Evolutionary conservation across 257 asterid species (phyloP).

Genomic region (Salvia hispanica): DNA sequence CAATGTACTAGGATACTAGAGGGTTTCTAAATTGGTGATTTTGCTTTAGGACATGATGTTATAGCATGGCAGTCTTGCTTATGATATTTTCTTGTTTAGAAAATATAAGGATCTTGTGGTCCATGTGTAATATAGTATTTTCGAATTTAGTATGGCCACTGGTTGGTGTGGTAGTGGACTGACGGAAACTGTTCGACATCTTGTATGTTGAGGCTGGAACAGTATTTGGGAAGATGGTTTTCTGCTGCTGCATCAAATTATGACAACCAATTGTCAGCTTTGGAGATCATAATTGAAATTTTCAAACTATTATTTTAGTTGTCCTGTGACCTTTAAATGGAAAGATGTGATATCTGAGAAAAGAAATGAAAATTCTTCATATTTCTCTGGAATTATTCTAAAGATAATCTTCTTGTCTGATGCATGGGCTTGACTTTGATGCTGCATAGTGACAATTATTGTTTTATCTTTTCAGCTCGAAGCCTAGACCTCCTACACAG

Average conservation of each 20-base stretch:
- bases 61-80: not conserved
- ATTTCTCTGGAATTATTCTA: not conserved
- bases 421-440: slow-evolving; percentile 5
- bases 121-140: not conserved
- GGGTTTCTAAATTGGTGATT: not conserved
- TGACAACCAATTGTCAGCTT: not conserved
- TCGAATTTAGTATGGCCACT: not conserved
- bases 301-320: not conserved
- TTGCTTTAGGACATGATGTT: not conserved
- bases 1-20: not conserved
- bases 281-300: slow-evolving; percentile 11
- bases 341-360: not conserved
- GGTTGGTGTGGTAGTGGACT: not conserved
- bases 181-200: not conserved
- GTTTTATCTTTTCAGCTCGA: slow-evolving; percentile 60
- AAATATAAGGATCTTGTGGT: not conserved
- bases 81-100: not conserved
- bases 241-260: not conserved
- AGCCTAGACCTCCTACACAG: slow-evolving; percentile 85
- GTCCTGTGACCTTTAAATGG: not conserved
- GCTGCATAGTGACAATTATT: slow-evolving; percentile 25
- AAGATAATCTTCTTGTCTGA: not conserved
- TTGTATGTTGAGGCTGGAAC: not conserved
- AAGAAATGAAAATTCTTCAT: not conserved
- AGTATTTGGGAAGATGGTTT: slow-evolving; percentile 1